Evolutionary conservation across 352 stramenopile species (phyloP), one percentile per base, ranked within the genome.

Genomic region (Phytopythium chamaehyphon): DNA sequence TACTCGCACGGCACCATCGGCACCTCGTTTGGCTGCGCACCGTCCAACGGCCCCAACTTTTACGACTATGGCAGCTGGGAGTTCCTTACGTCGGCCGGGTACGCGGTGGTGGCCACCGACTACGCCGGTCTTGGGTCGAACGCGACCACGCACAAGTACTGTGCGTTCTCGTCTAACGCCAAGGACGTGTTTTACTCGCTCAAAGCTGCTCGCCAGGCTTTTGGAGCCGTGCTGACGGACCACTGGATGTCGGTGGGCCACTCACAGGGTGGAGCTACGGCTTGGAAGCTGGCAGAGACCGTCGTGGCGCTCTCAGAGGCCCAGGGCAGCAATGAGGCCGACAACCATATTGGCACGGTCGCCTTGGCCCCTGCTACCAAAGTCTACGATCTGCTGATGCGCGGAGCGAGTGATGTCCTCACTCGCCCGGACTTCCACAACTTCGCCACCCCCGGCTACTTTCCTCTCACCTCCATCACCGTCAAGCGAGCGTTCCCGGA

Each of bases 141-240:
- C 42, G 16, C 15, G 9, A 57, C 51, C 2, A 40, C 43, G 21
- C 51, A 51, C 40, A 48, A 57, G 51, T 57, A 57, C 39, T 50
- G 51, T 22, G n/a, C 51, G 26, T 57, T 38, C 42, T 21, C 51
- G 0, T 40, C 18, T 5, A 24, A 57, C 3, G 51, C 51, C 23
- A 57, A 57, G 38, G 51, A 57, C 33, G 28, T 57, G 26, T 57
- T 51, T 31, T 35, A 57, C 51, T 57, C 51, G 31, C 18, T 57
- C 24, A 21, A 4, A 18, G 51, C 51, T 10, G 51, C 51, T 31
- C 51, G 51, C 6, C 51, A 57, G 6, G 51, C 51, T 0, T 57
- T 57, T 12, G 40, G 51, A 2, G 10, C 26, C 8, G 40, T 51
- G 10, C 26, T 57, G 40, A 35, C 39, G 3, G 26, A 14, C 14